Evolutionary conservation across 805 yeast species (phyloP).

Genomic region (Nakazawaea molendinolei): DNA sequence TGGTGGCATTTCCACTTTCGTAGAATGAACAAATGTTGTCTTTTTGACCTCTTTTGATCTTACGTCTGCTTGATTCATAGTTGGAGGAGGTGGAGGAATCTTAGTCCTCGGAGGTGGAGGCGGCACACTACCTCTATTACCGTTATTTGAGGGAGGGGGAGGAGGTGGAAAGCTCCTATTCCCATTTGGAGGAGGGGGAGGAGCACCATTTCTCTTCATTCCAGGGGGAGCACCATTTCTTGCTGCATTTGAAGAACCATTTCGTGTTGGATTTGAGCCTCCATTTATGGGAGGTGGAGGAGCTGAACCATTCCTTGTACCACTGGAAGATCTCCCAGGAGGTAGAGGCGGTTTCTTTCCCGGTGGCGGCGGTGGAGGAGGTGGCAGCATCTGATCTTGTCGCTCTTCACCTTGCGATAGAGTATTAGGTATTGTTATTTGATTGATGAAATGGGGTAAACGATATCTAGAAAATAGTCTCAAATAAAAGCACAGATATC

Average conservation of each 20-base stretch:
- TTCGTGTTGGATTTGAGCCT: slow-evolving; percentile 1
- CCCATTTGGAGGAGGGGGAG: slow-evolving; percentile 16
- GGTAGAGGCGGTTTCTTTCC: slow-evolving; percentile 6
- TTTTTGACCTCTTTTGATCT: no score
- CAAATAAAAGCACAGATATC: no score
- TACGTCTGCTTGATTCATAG: no score
- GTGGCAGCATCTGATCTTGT: slow-evolving; percentile 13
- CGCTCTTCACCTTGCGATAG: no score
- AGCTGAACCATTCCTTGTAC: neutral
- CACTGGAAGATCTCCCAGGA: no score
- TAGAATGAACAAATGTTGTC: slow-evolving; percentile 46
- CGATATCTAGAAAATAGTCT: no score
- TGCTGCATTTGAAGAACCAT: no score
- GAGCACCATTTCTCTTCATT: slow-evolving; percentile 12
- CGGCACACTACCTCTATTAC: slow-evolving; percentile 22
- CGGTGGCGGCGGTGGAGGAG: slow-evolving; percentile 23
- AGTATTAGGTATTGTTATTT: no score
- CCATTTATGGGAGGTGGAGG: slow-evolving; percentile 17
- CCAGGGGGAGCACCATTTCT: no score
- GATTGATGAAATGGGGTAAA: no score
- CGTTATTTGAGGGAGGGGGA: slow-evolving; percentile 25
- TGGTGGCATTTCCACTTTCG: slow-evolving; percentile 83
- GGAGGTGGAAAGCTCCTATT: slow-evolving; percentile 16
- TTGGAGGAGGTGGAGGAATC: no score
- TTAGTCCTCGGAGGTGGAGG: slow-evolving; percentile 18